phyloP scores from a whole-genome alignment of 495 filamentous ascomycete genomes.

The Xylaria grammica region DNA sequence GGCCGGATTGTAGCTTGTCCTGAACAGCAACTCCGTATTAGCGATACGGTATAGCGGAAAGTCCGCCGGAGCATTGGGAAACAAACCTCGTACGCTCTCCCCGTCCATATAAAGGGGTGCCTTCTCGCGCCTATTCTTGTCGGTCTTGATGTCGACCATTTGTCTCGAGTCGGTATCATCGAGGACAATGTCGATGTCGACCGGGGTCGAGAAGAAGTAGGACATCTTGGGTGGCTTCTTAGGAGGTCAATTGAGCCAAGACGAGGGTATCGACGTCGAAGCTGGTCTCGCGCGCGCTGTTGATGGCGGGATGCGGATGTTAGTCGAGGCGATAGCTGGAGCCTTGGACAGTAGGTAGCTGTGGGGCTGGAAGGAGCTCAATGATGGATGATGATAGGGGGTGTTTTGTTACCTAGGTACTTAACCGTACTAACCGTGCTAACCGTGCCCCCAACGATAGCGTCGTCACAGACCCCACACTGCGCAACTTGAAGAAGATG shows the following conservation, averaged over 20 bases:
- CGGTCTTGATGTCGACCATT: conserved; percentile 96
- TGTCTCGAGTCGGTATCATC: conserved; percentile 91
- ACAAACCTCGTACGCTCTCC: conserved; percentile 79
- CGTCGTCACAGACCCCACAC: too few species aligned
- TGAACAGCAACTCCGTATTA: background rate
- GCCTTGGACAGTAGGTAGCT: background rate
- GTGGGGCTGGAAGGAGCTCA: conserved; percentile 10
- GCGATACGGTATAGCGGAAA: background rate
- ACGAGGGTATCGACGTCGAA: background rate
- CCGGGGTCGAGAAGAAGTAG: conserved; percentile 96
- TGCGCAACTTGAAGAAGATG: background rate
- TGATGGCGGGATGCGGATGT: background rate
- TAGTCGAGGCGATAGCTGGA: background rate
- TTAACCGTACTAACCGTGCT: too few species aligned
- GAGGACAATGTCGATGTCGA: conserved; percentile 98
- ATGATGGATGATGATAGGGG: background rate
- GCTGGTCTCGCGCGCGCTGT: background rate
- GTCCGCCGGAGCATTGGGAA: conserved; percentile 1
- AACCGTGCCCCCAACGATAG: too few species aligned
- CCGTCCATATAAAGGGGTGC: conserved; percentile 97
- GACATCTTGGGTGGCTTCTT: conserved; percentile 71
- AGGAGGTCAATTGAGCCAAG: conserved; percentile 3
- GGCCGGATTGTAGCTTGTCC: conserved; percentile 92
- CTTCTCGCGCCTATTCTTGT: conserved; percentile 96
- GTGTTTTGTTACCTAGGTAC: too few species aligned